Evolutionary conservation across 306 rosid species (phyloP), one percentile per base, ranked within the genome.

Genomic region (Cicer judaicum): DNA sequence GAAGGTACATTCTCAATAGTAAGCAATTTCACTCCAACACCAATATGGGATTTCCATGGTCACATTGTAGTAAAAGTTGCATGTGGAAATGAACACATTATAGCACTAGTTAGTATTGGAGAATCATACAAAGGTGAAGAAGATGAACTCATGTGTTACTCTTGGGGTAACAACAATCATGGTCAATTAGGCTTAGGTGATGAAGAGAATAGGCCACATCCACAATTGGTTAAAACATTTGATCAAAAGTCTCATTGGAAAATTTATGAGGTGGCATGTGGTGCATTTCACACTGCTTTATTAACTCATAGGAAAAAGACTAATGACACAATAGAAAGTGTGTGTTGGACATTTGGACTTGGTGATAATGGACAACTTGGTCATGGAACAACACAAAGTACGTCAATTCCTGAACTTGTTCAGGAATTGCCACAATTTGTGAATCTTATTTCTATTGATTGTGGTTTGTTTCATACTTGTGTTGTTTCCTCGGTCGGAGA

Each of bases 301-400:
- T 93, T 93, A 55, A 81, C 92, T 72, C 84, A 44, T 79, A 81
- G 69, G 65, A 89, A 85, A 72, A 89, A 84, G 87, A 76, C 81
- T 55, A 64, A 65, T 53, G 90, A 84, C 3, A 63, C 72, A 63
- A 82, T 76, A 68, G 88, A 81, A 76, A 87, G 91, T 80, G 65
- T 62, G 41, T 91, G 96, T 77, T 91, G 97, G 98, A 91, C 97
- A 7, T 89, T 89, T 82, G 98, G 97, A 79, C 87, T 83, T 9
- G 97, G 98, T 57, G 96, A 91, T 15, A 93, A 91, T 16, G 98
- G 98, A 81, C 98, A 93, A 79, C 98, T 93, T 55, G 98, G 98
- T 47, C 94, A 84, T 61, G 97, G 97, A 73, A 89, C 92, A 72
- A 89, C 89, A 10, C 91, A 72, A 78, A 88, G 80, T 64, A 72